A percentile compares a stretch with the other conserved stretches of the same genome.
These are phyloP conservation scores for Globisporangium cystogenes DNA, from an alignment of 352 stramenopile species.

Conservation along the genomic window DNA sequence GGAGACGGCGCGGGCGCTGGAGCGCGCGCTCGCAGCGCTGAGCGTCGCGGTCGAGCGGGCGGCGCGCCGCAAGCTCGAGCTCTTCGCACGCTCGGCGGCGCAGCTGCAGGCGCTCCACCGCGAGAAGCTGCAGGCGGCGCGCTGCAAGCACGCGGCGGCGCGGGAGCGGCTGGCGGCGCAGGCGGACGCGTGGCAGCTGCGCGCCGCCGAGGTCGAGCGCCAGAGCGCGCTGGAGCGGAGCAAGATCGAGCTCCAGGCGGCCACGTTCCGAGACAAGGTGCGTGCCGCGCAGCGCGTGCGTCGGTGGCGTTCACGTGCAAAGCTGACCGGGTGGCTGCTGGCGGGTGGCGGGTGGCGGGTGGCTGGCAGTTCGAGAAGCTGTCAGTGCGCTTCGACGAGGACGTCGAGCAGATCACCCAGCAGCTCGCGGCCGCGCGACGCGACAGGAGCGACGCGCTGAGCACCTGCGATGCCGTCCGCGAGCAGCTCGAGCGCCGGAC, in stretches of 20 bases:
- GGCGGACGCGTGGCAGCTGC: conserved; percentile 25
- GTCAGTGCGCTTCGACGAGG: conserved; percentile 12
- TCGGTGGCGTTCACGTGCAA: neutral
- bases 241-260: conserved; percentile 18
- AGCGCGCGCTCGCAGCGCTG: conserved; percentile 30
- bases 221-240: conserved; percentile 17
- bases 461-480: neutral
- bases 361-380: conserved; percentile 9
- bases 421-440: conserved; percentile 8
- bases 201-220: conserved; percentile 15
- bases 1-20: conserved; percentile 26
- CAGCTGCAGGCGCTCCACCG: conserved; percentile 53
- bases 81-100: conserved; percentile 40
- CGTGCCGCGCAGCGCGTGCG: neutral
- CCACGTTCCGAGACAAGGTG: conserved; percentile 15
- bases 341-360: neutral
- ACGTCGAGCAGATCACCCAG: conserved; percentile 11
- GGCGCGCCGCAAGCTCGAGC: conserved; percentile 25
- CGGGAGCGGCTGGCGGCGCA: conserved; percentile 32
- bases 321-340: too few relatives aligned
- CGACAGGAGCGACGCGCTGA: conserved; percentile 3
- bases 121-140: conserved; percentile 39
- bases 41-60: conserved; percentile 23
- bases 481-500: neutral
- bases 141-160: conserved; percentile 38